A percentile compares a stretch with the other conserved stretches of the same genome.
Evolutionary conservation across 768 basidiomycete species (phyloP).

Genomic region (Lyophyllum atratum): DNA sequence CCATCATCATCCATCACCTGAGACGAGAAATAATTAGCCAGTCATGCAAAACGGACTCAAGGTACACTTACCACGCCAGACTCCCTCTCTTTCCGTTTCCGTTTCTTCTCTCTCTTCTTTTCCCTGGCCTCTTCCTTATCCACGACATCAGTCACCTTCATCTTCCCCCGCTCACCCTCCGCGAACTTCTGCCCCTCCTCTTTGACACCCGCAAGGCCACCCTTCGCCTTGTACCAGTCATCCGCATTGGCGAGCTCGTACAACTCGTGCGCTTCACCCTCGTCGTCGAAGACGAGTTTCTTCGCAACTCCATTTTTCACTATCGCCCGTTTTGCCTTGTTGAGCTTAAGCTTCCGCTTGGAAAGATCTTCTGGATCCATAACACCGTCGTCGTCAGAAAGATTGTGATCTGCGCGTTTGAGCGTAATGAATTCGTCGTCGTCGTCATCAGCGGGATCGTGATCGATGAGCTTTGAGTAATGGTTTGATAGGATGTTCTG

Average conservation of each 20-base stretch:
- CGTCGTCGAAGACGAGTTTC: constrained; percentile 91
- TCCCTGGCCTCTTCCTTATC: constrained; percentile 87
- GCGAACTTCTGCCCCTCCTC: constrained; percentile 72
- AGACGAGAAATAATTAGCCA: constrained; percentile 13
- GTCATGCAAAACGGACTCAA: not conserved
- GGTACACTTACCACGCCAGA: constrained; percentile 36
- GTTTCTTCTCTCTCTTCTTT: constrained; percentile 90
- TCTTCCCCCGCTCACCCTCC: constrained; percentile 69
- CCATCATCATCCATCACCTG: constrained; percentile 32
- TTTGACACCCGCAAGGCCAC: constrained; percentile 63
- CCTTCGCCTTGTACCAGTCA: constrained; percentile 65
- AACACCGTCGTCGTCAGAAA: constrained; percentile 38
- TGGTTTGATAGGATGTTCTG: constrained; percentile 90
- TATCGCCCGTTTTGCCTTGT: constrained; percentile 71
- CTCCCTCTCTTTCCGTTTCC: constrained; percentile 85
- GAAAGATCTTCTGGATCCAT: constrained; percentile 56
- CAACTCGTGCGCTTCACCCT: constrained; percentile 75
- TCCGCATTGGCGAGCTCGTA: constrained; percentile 82
- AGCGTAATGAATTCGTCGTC: constrained; percentile 92
- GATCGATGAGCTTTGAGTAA: constrained; percentile 86
- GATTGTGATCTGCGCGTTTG: constrained; percentile 86
- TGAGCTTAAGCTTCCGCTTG: constrained; percentile 82
- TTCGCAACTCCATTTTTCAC: constrained; percentile 61
- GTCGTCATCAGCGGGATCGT: constrained; percentile 42
- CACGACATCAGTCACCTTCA: constrained; percentile 66